These are phyloP conservation scores for Fusarium acutatum DNA, from an alignment of 2,329 filamentous ascomycete species.

Conservation along the genomic window DNA sequence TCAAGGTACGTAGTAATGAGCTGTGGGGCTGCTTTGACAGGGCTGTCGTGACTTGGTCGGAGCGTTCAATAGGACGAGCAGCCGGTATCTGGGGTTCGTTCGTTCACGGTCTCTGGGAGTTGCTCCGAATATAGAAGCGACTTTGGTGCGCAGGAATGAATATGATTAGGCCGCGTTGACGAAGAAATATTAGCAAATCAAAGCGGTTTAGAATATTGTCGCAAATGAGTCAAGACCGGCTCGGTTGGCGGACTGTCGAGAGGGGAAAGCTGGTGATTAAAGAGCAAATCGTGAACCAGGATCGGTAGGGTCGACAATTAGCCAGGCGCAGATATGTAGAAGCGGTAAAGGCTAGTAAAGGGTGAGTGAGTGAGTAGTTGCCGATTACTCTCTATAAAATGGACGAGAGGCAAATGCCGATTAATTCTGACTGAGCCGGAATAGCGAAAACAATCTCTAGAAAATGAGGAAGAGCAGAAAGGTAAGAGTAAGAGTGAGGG, in stretches of 20 bases:
- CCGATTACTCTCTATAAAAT: slow-evolving; percentile 19
- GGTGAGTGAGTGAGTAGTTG: slow-evolving; percentile 2
- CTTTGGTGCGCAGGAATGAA: slow-evolving; percentile 23
- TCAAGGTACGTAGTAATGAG: slow-evolving; percentile 34
- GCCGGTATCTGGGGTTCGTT: slow-evolving; percentile 34
- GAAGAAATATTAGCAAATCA: slow-evolving; percentile 2
- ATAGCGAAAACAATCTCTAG: slow-evolving; percentile 7
- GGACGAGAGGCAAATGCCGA: slow-evolving; percentile 14
- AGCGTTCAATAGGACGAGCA: slow-evolving; percentile 38
- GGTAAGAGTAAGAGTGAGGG: slow-evolving; percentile 7
- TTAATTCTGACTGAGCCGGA: slow-evolving; percentile 15
- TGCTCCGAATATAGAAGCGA: slow-evolving; percentile 34
- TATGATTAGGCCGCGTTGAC: slow-evolving; percentile 25
- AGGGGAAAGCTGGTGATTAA: slow-evolving; percentile 6
- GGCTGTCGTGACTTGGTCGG: slow-evolving; percentile 38
- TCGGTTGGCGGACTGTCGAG: background rate
- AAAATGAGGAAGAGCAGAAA: slow-evolving; percentile 5
- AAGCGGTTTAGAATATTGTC: background rate
- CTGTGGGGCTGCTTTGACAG: slow-evolving; percentile 40
- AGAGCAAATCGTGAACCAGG: slow-evolving; percentile 24
- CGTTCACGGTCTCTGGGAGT: slow-evolving; percentile 23
- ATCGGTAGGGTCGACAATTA: slow-evolving; percentile 23
- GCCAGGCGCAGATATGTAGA: slow-evolving; percentile 17
- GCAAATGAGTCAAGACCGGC: slow-evolving; percentile 1
- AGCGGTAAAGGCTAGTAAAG: slow-evolving; percentile 16